Base-by-base conservation (phyloP, 768 basidiomycete genomes). In the Termitomyces sp. region DNA sequence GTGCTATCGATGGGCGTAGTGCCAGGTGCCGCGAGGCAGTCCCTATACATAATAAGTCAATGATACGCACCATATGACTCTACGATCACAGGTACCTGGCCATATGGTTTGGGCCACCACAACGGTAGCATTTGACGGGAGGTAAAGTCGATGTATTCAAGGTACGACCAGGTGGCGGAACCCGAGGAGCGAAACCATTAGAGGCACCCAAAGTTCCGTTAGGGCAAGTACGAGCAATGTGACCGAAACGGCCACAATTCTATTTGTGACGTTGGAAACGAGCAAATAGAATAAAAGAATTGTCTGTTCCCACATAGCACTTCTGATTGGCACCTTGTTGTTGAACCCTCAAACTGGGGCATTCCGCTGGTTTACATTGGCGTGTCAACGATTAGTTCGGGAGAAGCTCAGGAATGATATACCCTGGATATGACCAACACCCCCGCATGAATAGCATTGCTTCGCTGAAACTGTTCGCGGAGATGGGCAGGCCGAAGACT, bases 391-490 rank as follows among this genome's bases (percentile, higher is more conserved):
- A 51, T 46, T 27, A 20, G n/a, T 42, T 47, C 43, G 37, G 56
- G 48, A 58, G 24, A 55, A 39, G 24, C 46, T 29, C 29, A 41
- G 20, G 22, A 29, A 47, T 34, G 18, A 42, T 53, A 31, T 58
- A 79, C 79, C 80, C 72, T 89, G 87, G 63, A 92, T 88, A 69
- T 94, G 91, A 59, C 94, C 94, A 63, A 97, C 85, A 53, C 93
- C 94, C 26, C 93, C 91, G 66, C 93, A 97, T 39, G 88, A 88
- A 71, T 94, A 96, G 70, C 94, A 96, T 72, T 95, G 92, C 73
- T 93, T 94, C 31, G 88, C 84, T 50, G 89, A 81, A 46, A 87
- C 88, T 41, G 85, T 87, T 60, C 91, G 83, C 39, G 93, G 92
- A 63, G 85, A 84, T 41, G 92, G 88, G 70, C 94, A 95, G 55